These are phyloP conservation scores for Candolleomyces aberdarensis DNA, from an alignment of 768 basidiomycete species.

Conservation along the genomic window DNA sequence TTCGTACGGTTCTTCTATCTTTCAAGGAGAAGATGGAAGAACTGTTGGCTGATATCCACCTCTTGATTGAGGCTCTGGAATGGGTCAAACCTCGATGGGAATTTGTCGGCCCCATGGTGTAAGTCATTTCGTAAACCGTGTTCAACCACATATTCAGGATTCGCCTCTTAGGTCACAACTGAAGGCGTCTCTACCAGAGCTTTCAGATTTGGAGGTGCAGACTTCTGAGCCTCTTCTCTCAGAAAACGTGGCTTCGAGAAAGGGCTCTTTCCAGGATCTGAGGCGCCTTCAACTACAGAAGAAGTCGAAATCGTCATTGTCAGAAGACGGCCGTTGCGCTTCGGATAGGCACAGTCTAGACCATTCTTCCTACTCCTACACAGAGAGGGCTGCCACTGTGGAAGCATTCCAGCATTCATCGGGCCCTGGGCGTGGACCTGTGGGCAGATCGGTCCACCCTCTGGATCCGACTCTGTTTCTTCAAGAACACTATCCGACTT, in stretches of 20 bases:
- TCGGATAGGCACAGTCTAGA: not conserved
- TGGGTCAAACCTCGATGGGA: slow-evolving; percentile 31
- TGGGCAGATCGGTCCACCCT: no score
- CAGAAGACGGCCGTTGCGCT: not conserved
- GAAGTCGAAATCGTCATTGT: not conserved
- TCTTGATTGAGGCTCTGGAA: slow-evolving; percentile 45
- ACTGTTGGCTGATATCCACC: slow-evolving; percentile 33
- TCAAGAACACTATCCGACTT: slow-evolving; percentile 3
- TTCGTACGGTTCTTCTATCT: not conserved
- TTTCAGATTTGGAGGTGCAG: slow-evolving; percentile 1
- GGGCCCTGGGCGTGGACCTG: no score
- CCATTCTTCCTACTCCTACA: not conserved
- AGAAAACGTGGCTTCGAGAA: not conserved
- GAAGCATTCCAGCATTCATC: no score
- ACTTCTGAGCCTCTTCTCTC: not conserved
- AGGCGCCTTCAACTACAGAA: slow-evolving; percentile 2
- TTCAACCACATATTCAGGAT: not conserved
- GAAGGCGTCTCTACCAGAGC: slow-evolving; percentile 8
- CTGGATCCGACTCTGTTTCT: slow-evolving; percentile 1
- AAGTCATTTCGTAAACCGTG: slow-evolving; percentile 12
- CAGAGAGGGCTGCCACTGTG: not conserved
- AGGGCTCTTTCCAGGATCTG: slow-evolving; percentile 8
- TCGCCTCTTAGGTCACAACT: not conserved
- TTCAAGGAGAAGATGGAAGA: slow-evolving; percentile 19
- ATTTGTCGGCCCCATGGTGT: slow-evolving; percentile 30